Conservation (phyloP, 2,329 filamentous ascomycete species). For the Boeremia exigua region DNA sequence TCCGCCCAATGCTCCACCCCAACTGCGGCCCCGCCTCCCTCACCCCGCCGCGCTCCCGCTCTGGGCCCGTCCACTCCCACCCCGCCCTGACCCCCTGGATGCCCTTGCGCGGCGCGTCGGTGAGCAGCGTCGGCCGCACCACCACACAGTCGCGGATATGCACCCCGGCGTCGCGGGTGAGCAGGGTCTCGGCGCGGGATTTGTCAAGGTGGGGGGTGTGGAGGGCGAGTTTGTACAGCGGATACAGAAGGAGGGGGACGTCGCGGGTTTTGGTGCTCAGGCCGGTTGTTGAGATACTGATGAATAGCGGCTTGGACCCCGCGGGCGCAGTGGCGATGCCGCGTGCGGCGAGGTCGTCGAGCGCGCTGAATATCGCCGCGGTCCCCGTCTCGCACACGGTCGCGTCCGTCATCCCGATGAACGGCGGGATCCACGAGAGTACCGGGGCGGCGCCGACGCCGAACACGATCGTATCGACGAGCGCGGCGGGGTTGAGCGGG, state of each 20-base stretch:
- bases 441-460: slow-evolving; percentile 53
- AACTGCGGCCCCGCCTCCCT: slow-evolving; percentile 42
- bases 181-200: slow-evolving; percentile 40
- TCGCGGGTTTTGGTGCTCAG: slow-evolving; percentile 42
- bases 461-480: slow-evolving; percentile 54
- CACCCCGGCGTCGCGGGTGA: slow-evolving; percentile 32
- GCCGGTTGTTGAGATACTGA: slow-evolving; percentile 49
- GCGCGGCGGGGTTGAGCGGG: slow-evolving; percentile 10
- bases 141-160: slow-evolving; percentile 36
- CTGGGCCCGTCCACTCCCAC: slow-evolving; percentile 32
- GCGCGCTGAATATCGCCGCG: slow-evolving; percentile 37
- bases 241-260: slow-evolving; percentile 41
- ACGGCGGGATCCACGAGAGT: slow-evolving; percentile 32
- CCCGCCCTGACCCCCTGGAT: slow-evolving; percentile 40
- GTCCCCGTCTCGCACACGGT: slow-evolving; percentile 45
- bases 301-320: slow-evolving; percentile 27
- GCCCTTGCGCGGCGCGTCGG: slow-evolving; percentile 37
- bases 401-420: slow-evolving; percentile 43
- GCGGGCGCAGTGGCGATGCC: slow-evolving; percentile 6
- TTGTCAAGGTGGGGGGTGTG: slow-evolving; percentile 51
- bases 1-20: slow-evolving; percentile 47
- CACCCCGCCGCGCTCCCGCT: slow-evolving; percentile 1
- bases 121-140: slow-evolving; percentile 48
- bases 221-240: slow-evolving; percentile 47
- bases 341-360: slow-evolving; percentile 25